Conservation (phyloP, 2,329 filamentous ascomycete species). For the Fusarium devonianum region DNA sequence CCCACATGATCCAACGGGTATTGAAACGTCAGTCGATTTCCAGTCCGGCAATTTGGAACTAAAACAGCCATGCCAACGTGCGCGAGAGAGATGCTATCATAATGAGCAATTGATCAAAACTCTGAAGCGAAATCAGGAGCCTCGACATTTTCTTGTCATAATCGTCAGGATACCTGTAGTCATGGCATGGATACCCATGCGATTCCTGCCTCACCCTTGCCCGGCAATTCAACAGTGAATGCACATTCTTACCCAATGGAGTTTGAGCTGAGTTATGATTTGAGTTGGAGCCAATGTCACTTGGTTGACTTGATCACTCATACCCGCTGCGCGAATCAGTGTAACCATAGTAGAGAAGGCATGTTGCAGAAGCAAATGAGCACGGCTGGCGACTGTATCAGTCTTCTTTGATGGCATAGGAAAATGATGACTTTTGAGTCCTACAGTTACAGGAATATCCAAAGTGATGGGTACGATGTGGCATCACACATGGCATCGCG, state of each 20-base stretch:
- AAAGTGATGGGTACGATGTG: background rate
- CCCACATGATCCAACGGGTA: too few relatives aligned
- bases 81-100: too few relatives aligned
- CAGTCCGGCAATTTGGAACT: background rate
- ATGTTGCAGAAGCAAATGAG: too few relatives aligned
- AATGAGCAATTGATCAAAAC: background rate
- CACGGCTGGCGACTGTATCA: background rate
- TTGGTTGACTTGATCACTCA: too few relatives aligned
- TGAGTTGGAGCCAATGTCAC: too few relatives aligned
- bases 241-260: background rate
- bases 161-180: background rate
- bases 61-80: too few relatives aligned
- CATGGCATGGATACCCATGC: slow-evolving; percentile 1
- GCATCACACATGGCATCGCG: too few relatives aligned
- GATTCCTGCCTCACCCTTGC: background rate
- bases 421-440: background rate
- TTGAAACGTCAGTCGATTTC: too few relatives aligned
- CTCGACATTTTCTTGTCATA: background rate
- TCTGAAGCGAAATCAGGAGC: background rate
- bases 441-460: background rate
- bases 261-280: too few relatives aligned
- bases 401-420: background rate
- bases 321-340: background rate
- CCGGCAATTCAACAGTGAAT: background rate
- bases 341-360: background rate